Percentiles rank a stretch among this genome's conserved stretches.
phyloP scores from a whole-genome alignment of 441 rosid genomes.

The Bruguiera hainesii region DNA sequence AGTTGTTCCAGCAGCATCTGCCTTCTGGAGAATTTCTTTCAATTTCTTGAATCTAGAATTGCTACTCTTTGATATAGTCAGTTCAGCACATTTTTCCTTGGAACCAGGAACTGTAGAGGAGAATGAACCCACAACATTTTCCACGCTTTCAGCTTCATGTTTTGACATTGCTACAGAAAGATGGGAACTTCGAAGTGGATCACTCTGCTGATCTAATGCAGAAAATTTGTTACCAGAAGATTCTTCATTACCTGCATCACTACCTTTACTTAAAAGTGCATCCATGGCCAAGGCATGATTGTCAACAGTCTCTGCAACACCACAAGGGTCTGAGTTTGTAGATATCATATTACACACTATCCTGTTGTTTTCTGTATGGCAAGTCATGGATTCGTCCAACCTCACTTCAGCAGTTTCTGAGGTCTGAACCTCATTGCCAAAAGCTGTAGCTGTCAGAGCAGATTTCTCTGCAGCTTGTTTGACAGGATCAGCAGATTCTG shows the following conservation, averaged over 20 bases:
- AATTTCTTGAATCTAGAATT: constrained; percentile 41
- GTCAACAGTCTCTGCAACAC: constrained; percentile 25
- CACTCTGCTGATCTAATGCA: constrained; percentile 32
- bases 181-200: constrained; percentile 26
- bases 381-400: constrained; percentile 29
- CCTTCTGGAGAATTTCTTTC: constrained; percentile 75
- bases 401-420: constrained; percentile 28
- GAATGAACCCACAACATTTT: constrained; percentile 18
- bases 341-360: constrained; percentile 21
- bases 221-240: constrained; percentile 19
- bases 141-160: constrained; percentile 33
- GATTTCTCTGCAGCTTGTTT: constrained; percentile 28
- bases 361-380: constrained; percentile 25
- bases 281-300: constrained; percentile 27
- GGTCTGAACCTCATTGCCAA: constrained; percentile 27
- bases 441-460: constrained; percentile 13
- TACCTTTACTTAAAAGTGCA: constrained; percentile 23
- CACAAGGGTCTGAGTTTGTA: constrained; percentile 27
- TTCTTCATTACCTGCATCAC: constrained; percentile 16
- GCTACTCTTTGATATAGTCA: constrained; percentile 43
- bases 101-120: constrained; percentile 31
- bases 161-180: constrained; percentile 29
- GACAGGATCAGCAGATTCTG: constrained; percentile 27
- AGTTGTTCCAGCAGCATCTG: constrained; percentile 88
- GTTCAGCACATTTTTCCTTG: constrained; percentile 55